Evolutionary conservation across 495 filamentous ascomycete genomes (phyloP).

Genomic region (Poronia punctata): DNA sequence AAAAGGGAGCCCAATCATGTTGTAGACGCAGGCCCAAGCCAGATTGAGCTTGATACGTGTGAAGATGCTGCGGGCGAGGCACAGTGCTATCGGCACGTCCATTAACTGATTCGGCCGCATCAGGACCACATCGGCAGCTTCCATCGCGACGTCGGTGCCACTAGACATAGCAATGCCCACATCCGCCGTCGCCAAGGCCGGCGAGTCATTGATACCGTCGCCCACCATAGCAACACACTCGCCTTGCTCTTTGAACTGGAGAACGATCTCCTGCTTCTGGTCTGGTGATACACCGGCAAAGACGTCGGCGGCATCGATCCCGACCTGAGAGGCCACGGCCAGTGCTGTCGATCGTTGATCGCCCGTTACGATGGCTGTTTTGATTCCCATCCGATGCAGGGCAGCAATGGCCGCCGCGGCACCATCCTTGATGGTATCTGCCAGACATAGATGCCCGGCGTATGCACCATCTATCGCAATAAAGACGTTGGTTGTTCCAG

Average conservation of each 20-base stretch:
- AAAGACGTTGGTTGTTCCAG: constrained; percentile 84
- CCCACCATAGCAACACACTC: constrained; percentile 92
- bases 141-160: constrained; percentile 96
- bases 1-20: constrained; percentile 85
- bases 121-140: constrained; percentile 91
- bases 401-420: constrained; percentile 80
- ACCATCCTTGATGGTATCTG: constrained; percentile 83
- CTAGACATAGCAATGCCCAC: constrained; percentile 88
- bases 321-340: constrained; percentile 74
- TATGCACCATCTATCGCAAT: constrained; percentile 77
- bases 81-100: constrained; percentile 77
- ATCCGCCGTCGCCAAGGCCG: constrained; percentile 84
- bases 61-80: constrained; percentile 82
- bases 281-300: constrained; percentile 78
- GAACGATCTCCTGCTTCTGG: constrained; percentile 81
- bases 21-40: constrained; percentile 87
- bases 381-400: constrained; percentile 74
- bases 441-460: constrained; percentile 72
- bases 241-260: constrained; percentile 61
- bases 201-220: constrained; percentile 98
- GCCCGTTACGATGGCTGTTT: constrained; percentile 86
- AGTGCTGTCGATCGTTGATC: constrained; percentile 78
- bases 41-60: constrained; percentile 89
- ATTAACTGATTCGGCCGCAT: constrained; percentile 91
- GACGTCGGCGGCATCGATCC: constrained; percentile 67